A percentile compares a stretch with the other conserved stretches of the same genome.
Conservation (phyloP, 257 asterid species). For the Anisodus acutangulus region DNA sequence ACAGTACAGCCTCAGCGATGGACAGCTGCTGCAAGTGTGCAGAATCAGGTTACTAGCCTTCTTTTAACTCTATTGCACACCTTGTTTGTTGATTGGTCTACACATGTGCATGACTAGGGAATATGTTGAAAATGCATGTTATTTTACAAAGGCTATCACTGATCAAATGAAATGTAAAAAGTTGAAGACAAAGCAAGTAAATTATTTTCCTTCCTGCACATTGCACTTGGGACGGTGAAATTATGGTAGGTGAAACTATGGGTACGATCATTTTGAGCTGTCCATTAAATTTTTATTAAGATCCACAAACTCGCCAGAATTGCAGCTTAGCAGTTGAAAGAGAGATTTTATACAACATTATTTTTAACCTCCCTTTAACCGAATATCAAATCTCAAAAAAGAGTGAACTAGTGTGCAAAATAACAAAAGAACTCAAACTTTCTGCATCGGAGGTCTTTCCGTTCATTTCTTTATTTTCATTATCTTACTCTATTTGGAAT, state of each 20-base stretch:
- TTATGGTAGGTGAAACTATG: not conserved
- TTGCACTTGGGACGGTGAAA: not conserved
- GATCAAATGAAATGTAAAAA: not conserved
- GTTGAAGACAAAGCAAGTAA: not conserved
- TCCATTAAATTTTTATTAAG: not conserved
- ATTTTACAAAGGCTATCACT: not conserved
- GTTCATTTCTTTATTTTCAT: not conserved
- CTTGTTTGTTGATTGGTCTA: constrained; percentile 15
- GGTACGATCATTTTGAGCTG: not conserved
- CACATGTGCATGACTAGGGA: not conserved
- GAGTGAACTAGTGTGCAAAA: not conserved
- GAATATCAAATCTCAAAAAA: not conserved
- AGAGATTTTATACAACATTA: not conserved
- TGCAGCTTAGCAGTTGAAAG: constrained; percentile 17
- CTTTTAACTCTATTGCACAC: not conserved
- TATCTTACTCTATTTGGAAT: not conserved
- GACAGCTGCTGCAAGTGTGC: constrained; percentile 62
- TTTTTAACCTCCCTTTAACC: not conserved
- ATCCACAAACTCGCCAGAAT: not conserved
- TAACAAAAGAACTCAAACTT: not conserved
- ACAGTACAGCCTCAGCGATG: constrained; percentile 61
- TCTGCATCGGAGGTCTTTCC: not conserved
- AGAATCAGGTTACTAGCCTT: constrained; percentile 67
- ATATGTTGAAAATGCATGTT: not conserved
- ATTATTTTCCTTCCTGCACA: not conserved